These are phyloP conservation scores for Litsea cubeba DNA, from an alignment of 164 flowering plant species.

Conservation along the genomic window DNA sequence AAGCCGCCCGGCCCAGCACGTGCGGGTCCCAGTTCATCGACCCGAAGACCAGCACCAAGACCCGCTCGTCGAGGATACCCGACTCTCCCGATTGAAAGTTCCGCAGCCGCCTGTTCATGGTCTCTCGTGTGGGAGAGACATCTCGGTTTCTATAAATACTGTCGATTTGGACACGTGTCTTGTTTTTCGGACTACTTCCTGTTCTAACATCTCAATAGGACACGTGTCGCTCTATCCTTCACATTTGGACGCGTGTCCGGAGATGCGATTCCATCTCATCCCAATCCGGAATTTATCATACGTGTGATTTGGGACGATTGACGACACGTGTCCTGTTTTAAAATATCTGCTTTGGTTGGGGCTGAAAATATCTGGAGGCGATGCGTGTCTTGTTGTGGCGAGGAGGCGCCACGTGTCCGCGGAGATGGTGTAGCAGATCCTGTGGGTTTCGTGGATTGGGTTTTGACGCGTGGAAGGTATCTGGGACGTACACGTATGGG, in stretches of 20 bases:
- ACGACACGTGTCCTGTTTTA: not conserved
- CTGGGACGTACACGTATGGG: not conserved
- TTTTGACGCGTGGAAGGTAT: not conserved
- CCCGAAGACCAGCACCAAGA: conserved; percentile 51
- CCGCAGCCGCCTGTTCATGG: conserved; percentile 8
- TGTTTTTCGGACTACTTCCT: no score
- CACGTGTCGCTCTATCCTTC: not conserved
- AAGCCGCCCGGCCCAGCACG: conserved; percentile 42
- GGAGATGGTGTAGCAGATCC: not conserved
- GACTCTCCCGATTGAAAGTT: conserved; percentile 21
- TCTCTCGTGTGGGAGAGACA: conserved; percentile 9
- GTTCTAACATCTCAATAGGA: not conserved
- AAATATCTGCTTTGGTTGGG: not conserved
- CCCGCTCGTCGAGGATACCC: conserved; percentile 56
- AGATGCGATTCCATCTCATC: not conserved
- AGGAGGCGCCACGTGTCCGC: not conserved
- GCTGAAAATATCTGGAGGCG: not conserved
- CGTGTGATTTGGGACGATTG: not conserved
- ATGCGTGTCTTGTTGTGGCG: not conserved
- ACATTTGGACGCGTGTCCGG: not conserved
- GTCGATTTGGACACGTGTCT: not conserved
- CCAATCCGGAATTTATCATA: no score
- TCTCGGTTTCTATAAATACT: not conserved
- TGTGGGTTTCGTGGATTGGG: no score
- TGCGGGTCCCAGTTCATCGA: conserved; percentile 66